Evolutionary conservation across 176 grass and related monocot species (phyloP).

Genomic region (Juncus inflexus): DNA sequence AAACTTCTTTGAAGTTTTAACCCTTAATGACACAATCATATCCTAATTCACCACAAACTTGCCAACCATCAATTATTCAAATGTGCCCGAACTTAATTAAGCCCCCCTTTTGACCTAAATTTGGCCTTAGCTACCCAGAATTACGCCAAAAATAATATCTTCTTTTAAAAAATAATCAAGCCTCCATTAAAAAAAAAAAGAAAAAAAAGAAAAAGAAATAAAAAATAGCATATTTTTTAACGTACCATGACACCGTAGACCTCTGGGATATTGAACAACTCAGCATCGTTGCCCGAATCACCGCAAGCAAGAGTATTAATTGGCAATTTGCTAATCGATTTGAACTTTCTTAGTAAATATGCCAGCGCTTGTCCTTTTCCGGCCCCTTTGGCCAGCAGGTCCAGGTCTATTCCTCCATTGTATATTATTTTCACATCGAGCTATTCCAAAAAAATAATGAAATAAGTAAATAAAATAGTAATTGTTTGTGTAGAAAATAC

Average conservation of each 20-base stretch:
- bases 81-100: too few species aligned
- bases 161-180: too few species aligned
- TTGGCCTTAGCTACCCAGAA: too few species aligned
- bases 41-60: too few species aligned
- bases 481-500: neutral
- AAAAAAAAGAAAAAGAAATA: too few species aligned
- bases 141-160: too few species aligned
- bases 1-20: too few species aligned
- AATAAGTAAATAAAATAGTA: too few species aligned
- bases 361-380: constrained; percentile 88
- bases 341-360: constrained; percentile 75
- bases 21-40: too few species aligned
- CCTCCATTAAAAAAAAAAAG: too few species aligned
- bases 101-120: too few species aligned
- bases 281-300: constrained; percentile 84
- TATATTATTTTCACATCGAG: constrained; percentile 94
- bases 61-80: too few species aligned
- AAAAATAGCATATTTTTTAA: constrained; percentile 10
- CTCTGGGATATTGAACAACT: constrained; percentile 75
- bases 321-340: constrained; percentile 48
- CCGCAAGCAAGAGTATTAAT: constrained; percentile 84
- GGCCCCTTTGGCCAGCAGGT: constrained; percentile 66
- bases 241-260: constrained; percentile 81
- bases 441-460: constrained; percentile 35
- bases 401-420: constrained; percentile 65